Conservation (phyloP, 1,284 basidiomycete species). For the Rhodotorula sp. region DNA sequence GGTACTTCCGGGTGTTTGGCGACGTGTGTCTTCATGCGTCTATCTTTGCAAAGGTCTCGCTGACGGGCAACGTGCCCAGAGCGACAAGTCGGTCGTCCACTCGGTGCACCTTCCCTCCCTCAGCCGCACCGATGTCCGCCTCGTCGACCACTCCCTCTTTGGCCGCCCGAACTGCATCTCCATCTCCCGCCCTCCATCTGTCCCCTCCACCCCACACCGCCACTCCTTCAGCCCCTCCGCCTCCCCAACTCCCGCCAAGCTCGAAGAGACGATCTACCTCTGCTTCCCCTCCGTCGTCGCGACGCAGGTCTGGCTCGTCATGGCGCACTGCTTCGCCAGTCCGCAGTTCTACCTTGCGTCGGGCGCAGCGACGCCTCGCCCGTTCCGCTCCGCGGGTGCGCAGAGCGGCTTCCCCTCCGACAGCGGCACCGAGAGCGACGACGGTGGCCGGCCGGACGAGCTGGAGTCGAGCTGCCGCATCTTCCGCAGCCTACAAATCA, state of each 20-base stretch:
- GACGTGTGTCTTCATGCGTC: slow-evolving; percentile 14
- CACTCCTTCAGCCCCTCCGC: slow-evolving; percentile 6
- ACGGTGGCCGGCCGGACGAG: slow-evolving; percentile 4
- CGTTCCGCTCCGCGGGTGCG: neutral
- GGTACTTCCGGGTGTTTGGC: slow-evolving; percentile 32
- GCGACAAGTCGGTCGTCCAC: slow-evolving; percentile 33
- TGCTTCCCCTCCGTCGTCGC: slow-evolving; percentile 43
- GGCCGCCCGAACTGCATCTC: slow-evolving; percentile 42
- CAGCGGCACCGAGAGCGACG: neutral
- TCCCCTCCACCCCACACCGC: slow-evolving; percentile 13
- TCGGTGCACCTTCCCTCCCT: slow-evolving; percentile 32
- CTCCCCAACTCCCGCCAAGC: neutral
- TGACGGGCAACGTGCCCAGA: neutral
- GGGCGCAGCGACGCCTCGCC: slow-evolving; percentile 18
- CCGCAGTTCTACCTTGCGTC: slow-evolving; percentile 28
- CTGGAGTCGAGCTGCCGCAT: slow-evolving; percentile 29
- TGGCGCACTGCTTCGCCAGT: slow-evolving; percentile 42
- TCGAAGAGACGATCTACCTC: slow-evolving; percentile 28
- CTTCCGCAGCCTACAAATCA: slow-evolving; percentile 27
- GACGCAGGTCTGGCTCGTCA: slow-evolving; percentile 40
- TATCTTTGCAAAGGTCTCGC: neutral
- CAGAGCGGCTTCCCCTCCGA: slow-evolving; percentile 1
- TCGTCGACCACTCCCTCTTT: slow-evolving; percentile 44
- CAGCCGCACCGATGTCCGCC: slow-evolving; percentile 41
- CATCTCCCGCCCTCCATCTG: slow-evolving; percentile 12